phyloP scores from a whole-genome alignment of 495 filamentous ascomycete genomes.

The Annulohypoxylon maeteangense region DNA sequence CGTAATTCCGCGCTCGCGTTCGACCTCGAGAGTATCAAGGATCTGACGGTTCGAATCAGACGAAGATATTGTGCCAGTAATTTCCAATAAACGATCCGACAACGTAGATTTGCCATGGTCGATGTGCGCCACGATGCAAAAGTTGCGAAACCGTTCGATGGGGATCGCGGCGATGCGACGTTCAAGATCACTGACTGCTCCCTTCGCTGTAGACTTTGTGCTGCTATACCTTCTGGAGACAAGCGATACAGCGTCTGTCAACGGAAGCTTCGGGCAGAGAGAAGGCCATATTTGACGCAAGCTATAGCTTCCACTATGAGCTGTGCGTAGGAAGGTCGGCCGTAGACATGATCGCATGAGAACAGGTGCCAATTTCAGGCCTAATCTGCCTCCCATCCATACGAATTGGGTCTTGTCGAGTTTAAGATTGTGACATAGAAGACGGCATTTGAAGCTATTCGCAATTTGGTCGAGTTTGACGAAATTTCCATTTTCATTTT shows the following conservation, averaged over 20 bases:
- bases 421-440: conserved; percentile 5
- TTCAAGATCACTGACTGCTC: conserved; percentile 68
- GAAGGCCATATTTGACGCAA: conserved; percentile 19
- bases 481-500: not conserved
- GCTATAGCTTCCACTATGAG: conserved; percentile 48
- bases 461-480: not conserved
- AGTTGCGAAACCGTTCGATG: conserved; percentile 91
- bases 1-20: conserved; percentile 94
- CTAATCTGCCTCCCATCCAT: conserved; percentile 48
- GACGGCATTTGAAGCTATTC: conserved; percentile 20
- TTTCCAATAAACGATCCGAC: conserved; percentile 88
- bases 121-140: conserved; percentile 98
- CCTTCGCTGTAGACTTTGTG: conserved; percentile 22
- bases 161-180: conserved; percentile 86
- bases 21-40: conserved; percentile 95
- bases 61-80: conserved; percentile 88
- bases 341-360: conserved; percentile 52
- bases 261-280: not conserved
- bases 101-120: conserved; percentile 98
- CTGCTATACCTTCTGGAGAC: conserved; percentile 26
- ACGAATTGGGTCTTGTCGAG: conserved; percentile 29
- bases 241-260: not conserved
- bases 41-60: conserved; percentile 93
- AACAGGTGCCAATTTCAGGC: conserved; percentile 25
- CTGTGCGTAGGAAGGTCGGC: conserved; percentile 52